Base-by-base conservation (phyloP, 176 grass and related monocot species). In the Olyra latifolia region DNA sequence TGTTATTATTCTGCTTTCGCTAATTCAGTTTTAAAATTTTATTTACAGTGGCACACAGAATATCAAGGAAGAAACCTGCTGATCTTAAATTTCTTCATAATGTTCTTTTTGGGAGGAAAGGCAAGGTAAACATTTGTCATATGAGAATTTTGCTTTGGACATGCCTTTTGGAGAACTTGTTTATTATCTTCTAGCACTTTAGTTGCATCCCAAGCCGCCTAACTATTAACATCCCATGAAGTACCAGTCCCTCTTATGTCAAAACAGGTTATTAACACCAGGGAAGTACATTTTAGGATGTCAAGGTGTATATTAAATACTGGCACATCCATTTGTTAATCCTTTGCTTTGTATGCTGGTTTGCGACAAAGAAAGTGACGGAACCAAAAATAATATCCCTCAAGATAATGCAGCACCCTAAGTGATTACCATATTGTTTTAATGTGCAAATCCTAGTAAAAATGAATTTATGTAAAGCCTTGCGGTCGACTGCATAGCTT, bases 31-130 rank as follows among this genome's bases (percentile, higher is more conserved):
- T 88, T 50, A 35, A 35, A 35, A 35, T 49, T 66, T 84, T 76
- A 5, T 79, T 82, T 88, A 30, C 84, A 99, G 97, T 99, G 88
- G 86, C 87, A 15, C 78, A 90, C 75, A 95, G 84, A 84, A 64
- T 99, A 90, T 74, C 90, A 61, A 95, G 68, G 82, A 99, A 89
- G 76, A 99, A 99, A 56, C 84, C 93, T 87, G 27, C 77, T 7
- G 97, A 99, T 73, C 87, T 99, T 81, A 99, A 91, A 88, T 88
- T 88, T 81, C 87, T 99, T 82, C 97, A 99, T 71, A 89, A 72
- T 79, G 75, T 94, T 79, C 97, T 99, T 86, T 99, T 96, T 70
- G 97, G 97, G 79, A 91, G 93, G 82, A 99, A 75, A 85, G 97
- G 97, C 75, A 99, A 99, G 97, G 97, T 95, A 71, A 80, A n/a